Base-by-base conservation (phyloP, 1,284 basidiomycete species). In the Austroboletus olivaceoglutinosus region DNA sequence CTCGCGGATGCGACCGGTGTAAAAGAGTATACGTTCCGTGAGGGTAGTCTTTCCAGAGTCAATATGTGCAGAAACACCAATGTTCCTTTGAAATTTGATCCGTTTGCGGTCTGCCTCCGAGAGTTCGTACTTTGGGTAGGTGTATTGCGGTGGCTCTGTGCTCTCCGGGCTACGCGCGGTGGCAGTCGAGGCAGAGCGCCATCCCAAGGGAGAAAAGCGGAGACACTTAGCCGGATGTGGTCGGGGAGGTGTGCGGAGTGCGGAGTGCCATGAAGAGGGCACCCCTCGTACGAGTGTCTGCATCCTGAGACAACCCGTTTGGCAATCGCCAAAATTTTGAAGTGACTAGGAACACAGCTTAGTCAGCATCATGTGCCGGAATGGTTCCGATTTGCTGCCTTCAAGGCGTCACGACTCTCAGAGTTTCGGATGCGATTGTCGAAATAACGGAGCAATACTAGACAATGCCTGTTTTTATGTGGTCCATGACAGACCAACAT, bases 41-140 rank as follows among this genome's bases (percentile, higher is more conserved):
- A 99, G 73, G 0, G 97, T 99, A 0, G 97, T 99, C 80, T 99
- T 99, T 38, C 97, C 97, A 8, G 93, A 98, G 72, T 98, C 94
- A 57, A 96, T 96, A 67, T 95, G 93, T 0, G 93, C 93, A 13
- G 93, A 95, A 56, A 91, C 82, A 55, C 89, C 89, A 55, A 91
- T 91, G 62, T 91, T 91, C 48, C 89, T 75, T 66, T 91, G 89
- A 50, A 76, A 82, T n/a, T 64, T 70, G 10, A 91, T 76, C 3
- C 83, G 74, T 47, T 67, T 61, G 40, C 75, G 55, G 69, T 91
- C 89, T 47, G 74, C 70, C 10, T 81, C 77, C 0, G 85, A 80
- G 43, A 89, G 72, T 27, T 73, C 65, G 56, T 75, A 76, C 25
- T 65, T 65, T 31, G 71, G 71, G 36, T 67, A 69, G 23, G 41